These are phyloP conservation scores for Coriaria nepalensis DNA, from an alignment of 306 rosid species.

Conservation along the genomic window DNA sequence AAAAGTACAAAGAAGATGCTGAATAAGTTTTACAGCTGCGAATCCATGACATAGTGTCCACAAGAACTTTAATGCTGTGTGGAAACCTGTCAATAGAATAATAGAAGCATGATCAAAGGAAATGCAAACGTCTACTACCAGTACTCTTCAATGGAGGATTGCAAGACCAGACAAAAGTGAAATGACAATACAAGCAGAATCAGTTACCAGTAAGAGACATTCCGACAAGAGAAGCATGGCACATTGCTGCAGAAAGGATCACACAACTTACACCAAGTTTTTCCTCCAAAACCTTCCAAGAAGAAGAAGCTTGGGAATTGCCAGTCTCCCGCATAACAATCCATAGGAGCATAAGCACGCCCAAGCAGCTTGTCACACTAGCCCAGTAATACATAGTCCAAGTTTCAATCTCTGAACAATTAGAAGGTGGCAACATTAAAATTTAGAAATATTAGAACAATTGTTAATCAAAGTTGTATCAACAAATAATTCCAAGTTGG, in stretches of 20 bases:
- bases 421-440: no score
- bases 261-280: conserved; percentile 33
- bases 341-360: conserved; percentile 48
- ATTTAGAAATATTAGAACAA: no score
- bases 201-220: conserved; percentile 44
- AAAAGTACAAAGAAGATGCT: conserved; percentile 56
- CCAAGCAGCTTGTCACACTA: conserved; percentile 53
- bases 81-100: conserved; percentile 29
- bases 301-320: conserved; percentile 1
- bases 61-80: conserved; percentile 31
- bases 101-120: no score
- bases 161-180: neutral
- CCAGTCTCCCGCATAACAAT: conserved; percentile 16
- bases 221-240: conserved; percentile 34
- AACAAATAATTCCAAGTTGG: no score
- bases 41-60: conserved; percentile 84
- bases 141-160: conserved; percentile 1
- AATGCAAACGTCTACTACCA: no score
- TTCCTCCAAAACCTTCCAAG: conserved; percentile 23
- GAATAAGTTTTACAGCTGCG: conserved; percentile 61
- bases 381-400: conserved; percentile 84
- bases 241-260: conserved; percentile 27
- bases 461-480: no score
- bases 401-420: conserved; percentile 52
- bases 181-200: neutral